Evolutionary conservation across 352 stramenopile genomes (phyloP).

Genomic region (Phytophthora podocarpi): DNA sequence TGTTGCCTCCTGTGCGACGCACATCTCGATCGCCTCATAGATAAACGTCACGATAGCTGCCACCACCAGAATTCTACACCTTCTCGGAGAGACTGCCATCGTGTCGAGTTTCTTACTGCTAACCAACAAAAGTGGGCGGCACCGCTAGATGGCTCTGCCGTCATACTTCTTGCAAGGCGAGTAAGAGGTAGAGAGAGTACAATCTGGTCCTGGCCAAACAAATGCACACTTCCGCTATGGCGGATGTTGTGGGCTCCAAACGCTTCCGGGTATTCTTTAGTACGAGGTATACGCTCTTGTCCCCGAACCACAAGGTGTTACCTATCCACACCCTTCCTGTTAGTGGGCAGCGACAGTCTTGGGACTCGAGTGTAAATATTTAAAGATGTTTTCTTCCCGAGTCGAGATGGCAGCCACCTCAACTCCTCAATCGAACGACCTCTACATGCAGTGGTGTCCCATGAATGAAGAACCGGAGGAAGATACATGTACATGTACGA

Average conservation of each 20-base stretch:
- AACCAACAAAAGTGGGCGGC: not conserved
- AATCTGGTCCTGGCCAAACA: conserved; percentile 11
- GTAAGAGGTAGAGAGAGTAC: conserved; percentile 26
- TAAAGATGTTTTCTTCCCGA: no score
- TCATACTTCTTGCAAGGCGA: conserved; percentile 1
- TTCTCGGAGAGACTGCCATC: conserved; percentile 25
- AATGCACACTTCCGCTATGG: conserved; percentile 21
- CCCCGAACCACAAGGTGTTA: conserved; percentile 30
- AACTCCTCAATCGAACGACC: no score
- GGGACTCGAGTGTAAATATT: no score
- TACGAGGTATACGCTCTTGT: conserved; percentile 11
- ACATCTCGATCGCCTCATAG: conserved; percentile 1
- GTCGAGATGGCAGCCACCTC: no score
- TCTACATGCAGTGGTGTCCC: no score
- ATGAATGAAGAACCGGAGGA: no score
- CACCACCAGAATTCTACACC: conserved; percentile 12
- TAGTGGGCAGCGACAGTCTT: conserved; percentile 10
- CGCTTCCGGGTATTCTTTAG: not conserved
- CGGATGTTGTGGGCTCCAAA: conserved; percentile 19
- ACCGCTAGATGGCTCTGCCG: conserved; percentile 10
- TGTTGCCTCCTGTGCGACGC: conserved; percentile 9
- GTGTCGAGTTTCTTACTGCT: conserved; percentile 26
- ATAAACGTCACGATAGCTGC: conserved; percentile 25
- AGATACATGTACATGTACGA: no score
- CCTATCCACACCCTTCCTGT: conserved; percentile 21